These are phyloP conservation scores for Rhododendron mucronatum DNA, from an alignment of 148 eudicot genomes.

Conservation along the genomic window DNA sequence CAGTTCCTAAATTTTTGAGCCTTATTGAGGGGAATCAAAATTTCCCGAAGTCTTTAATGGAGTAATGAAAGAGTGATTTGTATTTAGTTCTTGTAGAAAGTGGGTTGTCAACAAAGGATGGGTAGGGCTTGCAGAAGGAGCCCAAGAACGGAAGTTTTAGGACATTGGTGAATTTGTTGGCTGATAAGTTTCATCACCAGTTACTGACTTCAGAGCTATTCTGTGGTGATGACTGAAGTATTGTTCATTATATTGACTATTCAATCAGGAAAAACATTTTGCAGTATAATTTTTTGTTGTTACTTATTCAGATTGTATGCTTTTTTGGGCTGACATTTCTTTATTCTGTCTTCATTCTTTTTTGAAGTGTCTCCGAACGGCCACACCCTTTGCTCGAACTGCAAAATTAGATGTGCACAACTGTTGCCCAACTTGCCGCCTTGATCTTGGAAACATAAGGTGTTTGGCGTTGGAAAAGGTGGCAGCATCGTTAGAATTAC, in stretches of 20 bases:
- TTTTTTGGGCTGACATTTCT: background rate
- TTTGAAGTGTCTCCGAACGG: conserved; percentile 57
- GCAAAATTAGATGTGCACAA: conserved; percentile 43
- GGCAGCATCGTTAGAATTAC: conserved; percentile 53
- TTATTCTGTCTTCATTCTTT: background rate
- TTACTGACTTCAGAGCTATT: background rate
- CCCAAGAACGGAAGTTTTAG: background rate
- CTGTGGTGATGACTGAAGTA: background rate
- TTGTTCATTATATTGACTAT: background rate
- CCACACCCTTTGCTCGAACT: conserved; percentile 52
- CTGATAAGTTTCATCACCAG: background rate
- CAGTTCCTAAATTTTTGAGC: background rate
- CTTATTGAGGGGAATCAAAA: background rate
- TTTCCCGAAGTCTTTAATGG: background rate
- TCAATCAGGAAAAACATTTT: background rate
- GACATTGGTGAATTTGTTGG: background rate
- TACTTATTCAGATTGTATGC: background rate
- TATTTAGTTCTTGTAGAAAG: background rate
- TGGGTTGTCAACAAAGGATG: background rate
- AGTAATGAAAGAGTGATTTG: background rate
- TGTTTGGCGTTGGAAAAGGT: conserved; percentile 56
- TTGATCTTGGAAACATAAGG: conserved; percentile 52
- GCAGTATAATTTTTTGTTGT: background rate
- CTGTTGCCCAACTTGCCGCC: conserved; percentile 48
- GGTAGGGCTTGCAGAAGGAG: background rate